phyloP scores from a whole-genome alignment of 768 basidiomycete species.

The Lanmaoa rubissima region DNA sequence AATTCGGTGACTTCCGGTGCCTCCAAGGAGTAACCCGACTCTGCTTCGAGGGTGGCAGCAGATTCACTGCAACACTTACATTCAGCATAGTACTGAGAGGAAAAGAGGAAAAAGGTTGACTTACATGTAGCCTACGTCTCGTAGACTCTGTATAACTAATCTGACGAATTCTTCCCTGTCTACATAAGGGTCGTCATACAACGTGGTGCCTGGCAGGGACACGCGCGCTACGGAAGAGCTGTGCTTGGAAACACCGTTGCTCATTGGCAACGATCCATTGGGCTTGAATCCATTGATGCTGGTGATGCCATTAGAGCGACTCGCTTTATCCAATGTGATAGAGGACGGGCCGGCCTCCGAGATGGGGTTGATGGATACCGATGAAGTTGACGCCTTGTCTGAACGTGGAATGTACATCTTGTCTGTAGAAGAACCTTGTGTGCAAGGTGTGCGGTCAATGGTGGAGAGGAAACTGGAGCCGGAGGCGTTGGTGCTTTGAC shows the following conservation, averaged over 20 bases:
- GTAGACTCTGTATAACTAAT: constrained; percentile 82
- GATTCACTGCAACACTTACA: constrained; percentile 59
- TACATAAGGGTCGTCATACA: constrained; percentile 77
- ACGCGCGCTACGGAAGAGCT: constrained; percentile 55
- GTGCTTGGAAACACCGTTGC: constrained; percentile 53
- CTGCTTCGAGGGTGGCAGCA: constrained; percentile 83
- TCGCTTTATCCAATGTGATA: constrained; percentile 33
- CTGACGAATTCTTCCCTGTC: constrained; percentile 91
- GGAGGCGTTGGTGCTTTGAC: constrained; percentile 32
- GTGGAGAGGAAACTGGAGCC: constrained; percentile 31
- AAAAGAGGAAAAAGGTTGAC: constrained; percentile 26
- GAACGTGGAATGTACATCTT: constrained; percentile 55
- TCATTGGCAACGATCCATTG: constrained; percentile 39
- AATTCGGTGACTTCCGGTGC: constrained; percentile 75
- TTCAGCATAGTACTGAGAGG: constrained; percentile 10
- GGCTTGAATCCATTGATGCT: constrained; percentile 44
- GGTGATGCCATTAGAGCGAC: constrained; percentile 33
- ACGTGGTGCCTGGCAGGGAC: constrained; percentile 63
- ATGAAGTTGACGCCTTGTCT: constrained; percentile 45
- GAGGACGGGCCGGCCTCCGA: constrained; percentile 55
- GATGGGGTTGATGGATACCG: constrained; percentile 43
- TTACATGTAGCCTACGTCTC: constrained; percentile 81
- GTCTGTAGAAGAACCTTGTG: constrained; percentile 31
- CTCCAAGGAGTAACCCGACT: constrained; percentile 90
- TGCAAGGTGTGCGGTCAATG: constrained; percentile 20